Base-by-base conservation (phyloP, 441 rosid genomes). In the Macaranga tanarius region DNA sequence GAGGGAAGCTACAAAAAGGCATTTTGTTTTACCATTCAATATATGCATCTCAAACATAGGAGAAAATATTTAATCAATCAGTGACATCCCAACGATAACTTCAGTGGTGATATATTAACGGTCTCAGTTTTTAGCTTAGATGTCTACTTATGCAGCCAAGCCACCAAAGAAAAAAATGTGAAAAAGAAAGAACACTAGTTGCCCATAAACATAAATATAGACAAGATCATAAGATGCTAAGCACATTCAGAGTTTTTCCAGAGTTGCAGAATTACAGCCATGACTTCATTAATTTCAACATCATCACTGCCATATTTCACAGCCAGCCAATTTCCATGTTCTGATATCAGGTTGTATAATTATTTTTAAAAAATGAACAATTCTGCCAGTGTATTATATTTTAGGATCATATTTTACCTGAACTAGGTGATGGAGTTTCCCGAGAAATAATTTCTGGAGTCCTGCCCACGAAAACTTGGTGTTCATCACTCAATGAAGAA, bases 361-460 rank as follows among this genome's bases (percentile, higher is more conserved):
- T 56, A 55, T 19, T 42, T 52, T 42, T 52, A 19, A 17, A 55
- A 31, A 13, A 64, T 26, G 20, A 65, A 42, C 22, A 62, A 10
- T 19, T 62, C 26, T 64, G 26, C 5, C 66, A 54, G 34, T 62
- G 12, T 54, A 28, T 17, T 42, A 68, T 40, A 17, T 48, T 62
- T 40, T 31, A 58, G 56, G 70, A 72, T 72, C 70, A 61, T 10
- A 65, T 69, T 69, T 80, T 76, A 88, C 89, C 89, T 76, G 89
- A 81, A 76, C 80, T 74, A 34, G 86, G 78, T 23, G 89, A 81
- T 69, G 84, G 77, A 72, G 78, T 65, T 73, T 52, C 72, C 52
- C 26, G 63, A 64, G 76, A 72, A 65, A 72, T 42, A 31, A 65
- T 74, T 64, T 80, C 83, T n/a, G 76, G 71, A 51, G 78, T 66